A percentile compares a stretch with the other conserved stretches of the same genome.
Evolutionary conservation across 2,329 filamentous ascomycete species (phyloP).

Genomic region (Didymella pinodella): DNA sequence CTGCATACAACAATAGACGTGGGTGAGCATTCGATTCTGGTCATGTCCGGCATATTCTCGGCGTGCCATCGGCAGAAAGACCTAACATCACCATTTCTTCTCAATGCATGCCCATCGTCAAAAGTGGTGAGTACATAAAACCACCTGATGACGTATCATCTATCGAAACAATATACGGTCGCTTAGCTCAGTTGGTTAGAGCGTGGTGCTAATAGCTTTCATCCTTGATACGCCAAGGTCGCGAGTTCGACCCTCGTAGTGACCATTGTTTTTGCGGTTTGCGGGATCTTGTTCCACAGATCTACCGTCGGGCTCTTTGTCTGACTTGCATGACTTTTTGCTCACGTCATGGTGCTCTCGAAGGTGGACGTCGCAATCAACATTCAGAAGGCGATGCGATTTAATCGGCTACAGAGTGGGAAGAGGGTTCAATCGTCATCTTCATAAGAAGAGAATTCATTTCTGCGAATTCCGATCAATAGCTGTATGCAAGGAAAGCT

Average conservation of each 20-base stretch:
- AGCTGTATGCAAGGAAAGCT: not conserved
- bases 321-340: not conserved
- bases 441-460: too few species aligned
- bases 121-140: not conserved
- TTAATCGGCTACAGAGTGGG: not conserved
- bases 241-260: constrained; percentile 37
- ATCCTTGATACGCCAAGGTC: constrained; percentile 30
- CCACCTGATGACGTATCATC: fast-evolving
- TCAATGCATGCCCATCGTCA: not conserved
- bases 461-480: not conserved
- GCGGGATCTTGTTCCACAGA: not conserved
- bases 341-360: too few species aligned
- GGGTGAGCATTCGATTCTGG: not conserved
- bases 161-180: constrained; percentile 22
- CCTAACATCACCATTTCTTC: not conserved
- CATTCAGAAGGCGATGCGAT: not conserved
- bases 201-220: constrained; percentile 33
- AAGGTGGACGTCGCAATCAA: not conserved
- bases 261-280: constrained; percentile 23
- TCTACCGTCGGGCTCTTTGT: not conserved
- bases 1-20: not conserved
- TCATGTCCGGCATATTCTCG: not conserved
- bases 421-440: not conserved
- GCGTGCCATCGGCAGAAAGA: not conserved
- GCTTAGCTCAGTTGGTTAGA: constrained; percentile 37